These are phyloP conservation scores for Fraxinus excelsior DNA, from an alignment of 257 asterid genomes.

Conservation along the genomic window DNA sequence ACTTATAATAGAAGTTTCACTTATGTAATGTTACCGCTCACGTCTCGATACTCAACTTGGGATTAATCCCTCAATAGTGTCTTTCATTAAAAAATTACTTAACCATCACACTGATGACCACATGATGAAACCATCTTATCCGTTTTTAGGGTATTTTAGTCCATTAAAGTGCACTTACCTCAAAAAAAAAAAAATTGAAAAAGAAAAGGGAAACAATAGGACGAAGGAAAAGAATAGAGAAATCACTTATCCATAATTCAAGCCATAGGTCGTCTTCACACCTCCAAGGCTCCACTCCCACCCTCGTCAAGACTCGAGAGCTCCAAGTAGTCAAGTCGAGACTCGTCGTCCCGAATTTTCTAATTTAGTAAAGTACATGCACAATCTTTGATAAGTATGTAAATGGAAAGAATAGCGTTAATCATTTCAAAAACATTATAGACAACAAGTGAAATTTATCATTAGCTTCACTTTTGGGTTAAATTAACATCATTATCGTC, in stretches of 20 bases:
- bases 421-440: constrained; percentile 11
- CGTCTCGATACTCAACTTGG: background rate
- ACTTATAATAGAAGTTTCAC: background rate
- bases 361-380: background rate
- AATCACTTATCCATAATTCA: background rate
- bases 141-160: too few relatives aligned
- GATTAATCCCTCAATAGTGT: too few relatives aligned
- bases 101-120: too few relatives aligned
- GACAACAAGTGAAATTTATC: constrained; percentile 15
- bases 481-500: constrained; percentile 18
- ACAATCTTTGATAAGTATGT: background rate
- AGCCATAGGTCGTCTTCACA: background rate
- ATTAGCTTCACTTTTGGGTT: constrained; percentile 22
- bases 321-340: background rate
- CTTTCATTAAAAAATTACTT: too few relatives aligned
- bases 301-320: background rate
- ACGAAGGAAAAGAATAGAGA: background rate
- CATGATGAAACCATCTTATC: too few relatives aligned
- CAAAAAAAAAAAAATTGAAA: too few relatives aligned
- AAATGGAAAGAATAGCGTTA: background rate
- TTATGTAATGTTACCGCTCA: background rate
- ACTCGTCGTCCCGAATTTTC: background rate
- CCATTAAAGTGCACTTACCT: too few relatives aligned
- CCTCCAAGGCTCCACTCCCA: background rate
- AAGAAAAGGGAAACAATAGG: background rate